Base-by-base conservation (phyloP, 2,329 filamentous ascomycete species). In the Thermochaetoides dissita region DNA sequence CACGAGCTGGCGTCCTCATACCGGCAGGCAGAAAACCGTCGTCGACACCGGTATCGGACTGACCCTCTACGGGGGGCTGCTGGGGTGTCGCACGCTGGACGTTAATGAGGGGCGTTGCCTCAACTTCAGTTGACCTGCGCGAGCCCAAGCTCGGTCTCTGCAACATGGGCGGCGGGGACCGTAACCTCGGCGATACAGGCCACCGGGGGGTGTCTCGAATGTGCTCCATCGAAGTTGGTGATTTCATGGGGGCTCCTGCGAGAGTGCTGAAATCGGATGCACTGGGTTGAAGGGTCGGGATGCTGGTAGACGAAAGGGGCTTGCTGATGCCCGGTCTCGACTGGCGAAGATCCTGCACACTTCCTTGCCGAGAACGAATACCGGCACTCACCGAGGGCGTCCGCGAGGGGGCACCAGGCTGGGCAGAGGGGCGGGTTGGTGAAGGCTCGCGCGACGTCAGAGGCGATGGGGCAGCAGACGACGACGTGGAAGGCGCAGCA, bases 111-210 rank as follows among this genome's bases (percentile, higher is more conserved):
- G 72, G 70, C 10, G 66, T 47, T 39, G 76, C 72, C 49, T 59
- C 64, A 29, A 75, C 74, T 51, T 10, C 8, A 12, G 53, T 63
- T 52, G 62, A 69, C 47, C 66, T 65, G 34, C 60, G 63, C 38
- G 62, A 61, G 41, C 59, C 64, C 50, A 60, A 62, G 39, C 63
- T 67, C 49, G 63, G 65, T 46, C 64, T 69, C 55, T 63, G 67
- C 43, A 66, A 55, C 41, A 65, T 57, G 9, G 83, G 82, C 12
- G 84, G 82, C 42, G 84, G 84, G 7, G 84, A 87, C 57, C 80
- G 82, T 49, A 91, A 59, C 48, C 84, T 74, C 37, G 84, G 84
- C 37, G 84, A 88, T 47, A 81, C 64, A 28, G 84, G 82, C 83
- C 84, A 89, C 61, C 80, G 74, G 48, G 76, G 76, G 41, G 71